Conservation (phyloP, 805 yeast species). For the Naumovozyma baii region DNA sequence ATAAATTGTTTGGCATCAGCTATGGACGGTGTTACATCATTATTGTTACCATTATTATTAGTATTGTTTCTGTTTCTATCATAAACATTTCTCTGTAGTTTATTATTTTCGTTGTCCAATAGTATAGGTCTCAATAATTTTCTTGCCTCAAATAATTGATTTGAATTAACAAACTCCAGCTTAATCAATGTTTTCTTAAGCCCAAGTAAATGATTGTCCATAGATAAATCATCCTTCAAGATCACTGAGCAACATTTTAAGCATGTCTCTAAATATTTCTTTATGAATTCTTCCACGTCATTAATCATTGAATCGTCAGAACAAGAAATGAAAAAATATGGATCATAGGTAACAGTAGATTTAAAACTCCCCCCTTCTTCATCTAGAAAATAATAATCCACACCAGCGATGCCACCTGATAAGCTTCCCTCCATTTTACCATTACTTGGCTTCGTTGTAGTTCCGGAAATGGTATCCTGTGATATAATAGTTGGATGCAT, state of each 20-base stretch:
- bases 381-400: conserved; percentile 87
- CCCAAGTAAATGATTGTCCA: conserved; percentile 84
- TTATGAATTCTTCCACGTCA: conserved; percentile 79
- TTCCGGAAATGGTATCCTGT: conserved; percentile 28
- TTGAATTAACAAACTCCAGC: conserved; percentile 62
- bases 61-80: conserved; percentile 6
- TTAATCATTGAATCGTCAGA: conserved; percentile 33
- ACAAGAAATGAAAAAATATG: conserved; percentile 71
- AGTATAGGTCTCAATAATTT: conserved; percentile 60
- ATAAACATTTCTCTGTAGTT: conserved; percentile 59
- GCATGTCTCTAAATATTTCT: conserved; percentile 53
- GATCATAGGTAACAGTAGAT: conserved; percentile 72
- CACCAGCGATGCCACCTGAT: conserved; percentile 67
- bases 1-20: conserved; percentile 48
- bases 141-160: conserved; percentile 69
- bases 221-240: conserved; percentile 65
- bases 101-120: conserved; percentile 50
- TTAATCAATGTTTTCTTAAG: conserved; percentile 52
- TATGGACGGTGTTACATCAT: conserved; percentile 27
- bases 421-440: not conserved
- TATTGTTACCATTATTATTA: conserved; percentile 14
- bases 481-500: conserved; percentile 82
- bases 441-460: conserved; percentile 2
- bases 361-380: conserved; percentile 96
- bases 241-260: conserved; percentile 49